These are phyloP conservation scores for Millerago galiae DNA, from an alignment of 805 yeast species.

Conservation along the genomic window DNA sequence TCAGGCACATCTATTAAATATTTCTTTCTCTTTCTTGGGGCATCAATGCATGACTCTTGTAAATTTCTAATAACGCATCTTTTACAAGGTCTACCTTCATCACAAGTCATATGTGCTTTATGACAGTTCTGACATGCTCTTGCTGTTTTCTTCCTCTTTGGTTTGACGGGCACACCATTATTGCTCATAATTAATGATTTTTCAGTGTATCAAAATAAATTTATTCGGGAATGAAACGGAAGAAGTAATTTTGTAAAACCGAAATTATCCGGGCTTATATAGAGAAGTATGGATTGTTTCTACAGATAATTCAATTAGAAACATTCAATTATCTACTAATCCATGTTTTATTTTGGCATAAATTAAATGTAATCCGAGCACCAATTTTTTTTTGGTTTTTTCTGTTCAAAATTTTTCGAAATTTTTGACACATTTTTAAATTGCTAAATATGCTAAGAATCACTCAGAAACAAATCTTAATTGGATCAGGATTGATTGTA, in stretches of 20 bases:
- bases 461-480: constrained; percentile 17
- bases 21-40: constrained; percentile 81
- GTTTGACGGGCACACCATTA: neutral
- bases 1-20: constrained; percentile 61
- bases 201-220: too few relatives aligned
- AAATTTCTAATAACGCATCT: constrained; percentile 71
- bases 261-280: neutral
- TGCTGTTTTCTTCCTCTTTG: constrained; percentile 53
- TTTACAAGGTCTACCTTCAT: constrained; percentile 71
- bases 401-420: neutral
- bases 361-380: neutral
- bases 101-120: constrained; percentile 89
- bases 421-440: constrained; percentile 1
- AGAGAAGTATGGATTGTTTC: too few relatives aligned
- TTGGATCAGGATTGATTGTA: constrained; percentile 22
- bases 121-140: constrained; percentile 92
- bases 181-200: neutral
- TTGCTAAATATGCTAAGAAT: constrained; percentile 4
- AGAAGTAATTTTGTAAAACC: too few relatives aligned
- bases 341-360: neutral
- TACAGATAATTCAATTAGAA: too few relatives aligned
- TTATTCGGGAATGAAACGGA: too few relatives aligned
- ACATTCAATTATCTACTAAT: too few relatives aligned
- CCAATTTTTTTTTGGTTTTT: neutral
- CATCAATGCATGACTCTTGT: constrained; percentile 71